Evolutionary conservation across 768 basidiomycete genomes (phyloP).

Genomic region (Sistotremastrum niveocremeum): DNA sequence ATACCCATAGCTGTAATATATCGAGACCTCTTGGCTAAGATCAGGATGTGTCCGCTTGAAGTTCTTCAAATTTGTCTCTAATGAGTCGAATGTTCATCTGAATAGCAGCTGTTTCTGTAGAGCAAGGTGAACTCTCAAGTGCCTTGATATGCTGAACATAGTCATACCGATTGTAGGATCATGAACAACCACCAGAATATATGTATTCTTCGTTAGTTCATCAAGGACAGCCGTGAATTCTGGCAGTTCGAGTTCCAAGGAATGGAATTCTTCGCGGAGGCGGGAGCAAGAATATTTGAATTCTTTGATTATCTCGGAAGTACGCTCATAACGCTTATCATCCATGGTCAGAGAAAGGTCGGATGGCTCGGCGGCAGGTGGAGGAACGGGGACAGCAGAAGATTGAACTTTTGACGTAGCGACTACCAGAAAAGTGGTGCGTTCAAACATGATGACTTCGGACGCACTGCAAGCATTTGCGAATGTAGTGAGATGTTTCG

Average conservation of each 20-base stretch:
- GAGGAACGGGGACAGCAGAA: constrained; percentile 14
- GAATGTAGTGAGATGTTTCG: constrained; percentile 75
- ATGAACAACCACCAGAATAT: constrained; percentile 79
- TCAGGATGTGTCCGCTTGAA: constrained; percentile 49
- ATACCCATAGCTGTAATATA: too few relatives aligned
- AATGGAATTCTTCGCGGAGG: constrained; percentile 72
- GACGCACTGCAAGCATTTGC: constrained; percentile 80
- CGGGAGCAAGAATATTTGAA: constrained; percentile 89
- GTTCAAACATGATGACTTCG: constrained; percentile 92
- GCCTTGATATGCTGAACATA: not conserved
- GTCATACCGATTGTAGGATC: constrained; percentile 73
- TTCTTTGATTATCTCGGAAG: constrained; percentile 87
- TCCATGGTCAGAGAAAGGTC: constrained; percentile 21
- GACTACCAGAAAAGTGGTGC: constrained; percentile 95
- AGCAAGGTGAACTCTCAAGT: not conserved
- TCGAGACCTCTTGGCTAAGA: too few relatives aligned
- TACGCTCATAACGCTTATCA: constrained; percentile 69
- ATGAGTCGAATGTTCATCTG: constrained; percentile 81
- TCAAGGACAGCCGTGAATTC: constrained; percentile 86
- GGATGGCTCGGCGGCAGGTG: constrained; percentile 10
- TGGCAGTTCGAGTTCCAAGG: constrained; percentile 73
- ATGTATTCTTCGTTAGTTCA: constrained; percentile 87
- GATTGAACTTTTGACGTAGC: constrained; percentile 43
- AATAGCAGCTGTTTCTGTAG: constrained; percentile 73
- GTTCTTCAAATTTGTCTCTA: constrained; percentile 76